Percentiles rank a stretch among this genome's conserved stretches.
phyloP scores from a whole-genome alignment of 192 early-diverging fungal species.

The Rhizophagus prolifer region DNA sequence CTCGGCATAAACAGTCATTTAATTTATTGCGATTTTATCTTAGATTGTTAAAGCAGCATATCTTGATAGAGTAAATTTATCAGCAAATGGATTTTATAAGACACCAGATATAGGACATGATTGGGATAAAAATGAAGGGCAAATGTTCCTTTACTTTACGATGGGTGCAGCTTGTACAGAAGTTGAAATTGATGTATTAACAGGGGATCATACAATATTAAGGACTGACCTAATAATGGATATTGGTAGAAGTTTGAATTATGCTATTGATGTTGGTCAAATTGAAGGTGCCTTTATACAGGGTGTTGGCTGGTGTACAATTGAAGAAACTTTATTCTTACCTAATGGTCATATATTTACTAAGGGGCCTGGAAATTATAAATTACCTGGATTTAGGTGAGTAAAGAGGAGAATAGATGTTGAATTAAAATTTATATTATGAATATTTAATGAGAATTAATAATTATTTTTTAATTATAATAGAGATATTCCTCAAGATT shows the following conservation, averaged over 20 bases:
- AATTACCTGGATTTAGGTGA: conserved; percentile 77
- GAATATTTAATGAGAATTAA: background rate
- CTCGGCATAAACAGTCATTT: background rate
- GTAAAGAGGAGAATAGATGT: no score
- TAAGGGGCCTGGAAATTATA: conserved; percentile 83
- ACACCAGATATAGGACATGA: conserved; percentile 77
- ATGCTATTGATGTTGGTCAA: conserved; percentile 85
- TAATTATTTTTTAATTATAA: background rate
- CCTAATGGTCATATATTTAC: conserved; percentile 79
- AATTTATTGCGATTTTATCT: conserved; percentile 8
- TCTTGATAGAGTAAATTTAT: conserved; percentile 74
- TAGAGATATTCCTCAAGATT: conserved; percentile 77
- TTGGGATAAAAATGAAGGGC: conserved; percentile 69
- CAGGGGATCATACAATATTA: conserved; percentile 72
- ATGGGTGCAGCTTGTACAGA: conserved; percentile 78
- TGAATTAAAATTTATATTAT: background rate
- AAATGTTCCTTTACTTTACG: conserved; percentile 81
- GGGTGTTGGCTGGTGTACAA: conserved; percentile 82
- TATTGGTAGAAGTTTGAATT: conserved; percentile 80
- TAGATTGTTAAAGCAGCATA: conserved; percentile 66
- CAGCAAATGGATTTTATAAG: conserved; percentile 83
- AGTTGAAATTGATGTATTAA: conserved; percentile 84
- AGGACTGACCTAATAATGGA: conserved; percentile 85
- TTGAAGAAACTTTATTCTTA: conserved; percentile 78
- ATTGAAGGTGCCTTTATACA: conserved; percentile 88